Evolutionary conservation across 805 yeast species (phyloP).

Genomic region (Torulaspora maleeae): DNA sequence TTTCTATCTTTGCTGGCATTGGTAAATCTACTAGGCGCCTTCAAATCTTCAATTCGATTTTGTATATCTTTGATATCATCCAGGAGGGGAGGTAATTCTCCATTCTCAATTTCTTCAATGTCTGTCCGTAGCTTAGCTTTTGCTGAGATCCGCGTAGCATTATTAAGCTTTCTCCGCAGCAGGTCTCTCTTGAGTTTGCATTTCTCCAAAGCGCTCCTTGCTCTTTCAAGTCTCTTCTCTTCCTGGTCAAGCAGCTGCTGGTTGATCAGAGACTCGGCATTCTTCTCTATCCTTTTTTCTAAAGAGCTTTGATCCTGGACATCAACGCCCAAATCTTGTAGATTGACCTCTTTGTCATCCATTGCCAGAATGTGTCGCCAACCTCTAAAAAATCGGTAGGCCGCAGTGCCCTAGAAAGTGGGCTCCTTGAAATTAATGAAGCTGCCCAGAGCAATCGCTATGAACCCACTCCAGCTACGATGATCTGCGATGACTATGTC

Average conservation of each 20-base stretch:
- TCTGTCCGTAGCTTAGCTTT: constrained; percentile 52
- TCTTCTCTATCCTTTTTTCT: constrained; percentile 65
- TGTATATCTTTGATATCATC: constrained; percentile 62
- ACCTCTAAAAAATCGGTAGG: no score
- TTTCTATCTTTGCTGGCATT: constrained; percentile 15
- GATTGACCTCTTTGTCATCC: constrained; percentile 5
- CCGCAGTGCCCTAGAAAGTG: no score
- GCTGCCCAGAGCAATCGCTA: no score
- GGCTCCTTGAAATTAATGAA: no score
- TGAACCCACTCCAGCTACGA: background rate
- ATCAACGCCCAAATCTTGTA: constrained; percentile 44
- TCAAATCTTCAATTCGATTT: constrained; percentile 40
- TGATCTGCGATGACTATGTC: background rate
- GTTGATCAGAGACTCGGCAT: constrained; percentile 60
- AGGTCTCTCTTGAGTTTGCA: constrained; percentile 41
- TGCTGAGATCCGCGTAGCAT: constrained; percentile 63
- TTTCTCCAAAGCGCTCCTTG: constrained; percentile 46
- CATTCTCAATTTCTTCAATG: constrained; percentile 44
- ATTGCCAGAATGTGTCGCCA: background rate
- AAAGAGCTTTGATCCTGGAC: constrained; percentile 74
- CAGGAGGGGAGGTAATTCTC: constrained; percentile 50
- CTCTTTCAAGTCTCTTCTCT: constrained; percentile 64
- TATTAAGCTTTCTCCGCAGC: constrained; percentile 46
- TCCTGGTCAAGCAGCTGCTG: constrained; percentile 70
- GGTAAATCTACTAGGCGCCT: constrained; percentile 14